Base-by-base conservation (phyloP, 768 basidiomycete species). In the Lentinula sp. region DNA sequence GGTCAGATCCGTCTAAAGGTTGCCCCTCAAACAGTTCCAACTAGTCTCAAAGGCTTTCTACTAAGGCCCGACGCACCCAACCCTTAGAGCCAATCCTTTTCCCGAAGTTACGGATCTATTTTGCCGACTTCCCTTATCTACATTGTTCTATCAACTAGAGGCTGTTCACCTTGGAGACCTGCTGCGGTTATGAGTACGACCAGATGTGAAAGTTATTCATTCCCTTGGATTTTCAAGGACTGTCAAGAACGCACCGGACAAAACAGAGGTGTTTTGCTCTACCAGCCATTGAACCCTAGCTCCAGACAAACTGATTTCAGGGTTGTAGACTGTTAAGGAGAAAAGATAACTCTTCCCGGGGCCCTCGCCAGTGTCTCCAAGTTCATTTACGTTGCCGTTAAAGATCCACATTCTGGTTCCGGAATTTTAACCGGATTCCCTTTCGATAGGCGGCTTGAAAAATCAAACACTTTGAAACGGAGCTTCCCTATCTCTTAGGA, bases 91-190 rank as follows among this genome's bases (percentile, higher is more conserved):
- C 83, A 85, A 84, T 84, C 84, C 82, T 85, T 85, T 77, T 84
- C 84, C 83, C 82, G 81, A 86, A 85, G 84, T 85, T 85, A 86
- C 81, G 81, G 85, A 85, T 84, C 82, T 83, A 82, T 79, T 83
- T 84, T 84, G 82, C 82, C 79, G 80, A 84, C 82, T 86, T 85
- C 83, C 84, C 85, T 86, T 86, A 85, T 82, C 85, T 85, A 85
- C 84, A 85, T 85, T 85, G 79, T 85, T 85, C 83, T 81, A 85
- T 85, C 82, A 80, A 85, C 85, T 86, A 86, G 85, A 86, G 85
- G 82, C 85, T 85, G 80, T 85, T 85, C 83, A 85, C 85, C 85
- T 85, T 82, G 85, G 85, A 85, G 85, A 86, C 84, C 85, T 84
- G 85, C 83, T 86, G 84, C 82, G 79, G 85, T 83, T 85, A 85